Conservation (phyloP, 2,329 filamentous ascomycete species). For the Trichoderma sp. region DNA sequence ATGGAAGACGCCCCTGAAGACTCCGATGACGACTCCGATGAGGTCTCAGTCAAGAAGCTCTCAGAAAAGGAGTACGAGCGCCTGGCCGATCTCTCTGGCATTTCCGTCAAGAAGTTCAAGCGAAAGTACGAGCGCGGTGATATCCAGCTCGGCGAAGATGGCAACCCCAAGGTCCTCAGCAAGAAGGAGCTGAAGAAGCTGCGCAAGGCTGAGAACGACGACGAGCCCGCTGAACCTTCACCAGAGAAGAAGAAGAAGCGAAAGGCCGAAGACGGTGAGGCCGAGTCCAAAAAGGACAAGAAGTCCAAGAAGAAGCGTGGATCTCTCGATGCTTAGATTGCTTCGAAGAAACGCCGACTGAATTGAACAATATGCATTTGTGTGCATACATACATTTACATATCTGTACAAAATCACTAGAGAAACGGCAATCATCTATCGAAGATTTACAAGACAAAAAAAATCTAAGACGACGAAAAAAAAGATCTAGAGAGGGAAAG, state of each 20-base stretch:
- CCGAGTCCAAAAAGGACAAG: constrained; percentile 61
- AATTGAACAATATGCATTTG: neutral
- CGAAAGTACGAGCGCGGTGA: constrained; percentile 77
- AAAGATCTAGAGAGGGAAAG: constrained; percentile 6
- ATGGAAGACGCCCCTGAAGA: constrained; percentile 48
- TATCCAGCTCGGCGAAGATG: constrained; percentile 67
- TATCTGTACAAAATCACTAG: neutral
- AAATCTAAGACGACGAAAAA: neutral
- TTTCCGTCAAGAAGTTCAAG: constrained; percentile 77
- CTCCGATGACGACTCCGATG: constrained; percentile 42
- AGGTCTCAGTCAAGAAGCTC: constrained; percentile 47
- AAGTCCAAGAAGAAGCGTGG: constrained; percentile 54
- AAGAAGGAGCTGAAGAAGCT: constrained; percentile 79
- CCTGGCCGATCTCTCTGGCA: constrained; percentile 67
- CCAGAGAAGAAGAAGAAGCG: constrained; percentile 67
- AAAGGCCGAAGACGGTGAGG: constrained; percentile 69
- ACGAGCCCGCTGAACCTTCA: constrained; percentile 43
- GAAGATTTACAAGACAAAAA: constrained; percentile 18
- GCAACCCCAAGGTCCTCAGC: constrained; percentile 68
- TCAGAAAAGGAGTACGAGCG: constrained; percentile 61
- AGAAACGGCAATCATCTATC: neutral
- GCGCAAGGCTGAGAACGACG: constrained; percentile 58
- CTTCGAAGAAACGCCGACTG: constrained; percentile 29
- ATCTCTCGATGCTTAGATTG: constrained; percentile 40
- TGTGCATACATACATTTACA: neutral